Evolutionary conservation across 805 yeast genomes (phyloP).

Genomic region (Nakazawaea pomicola): DNA sequence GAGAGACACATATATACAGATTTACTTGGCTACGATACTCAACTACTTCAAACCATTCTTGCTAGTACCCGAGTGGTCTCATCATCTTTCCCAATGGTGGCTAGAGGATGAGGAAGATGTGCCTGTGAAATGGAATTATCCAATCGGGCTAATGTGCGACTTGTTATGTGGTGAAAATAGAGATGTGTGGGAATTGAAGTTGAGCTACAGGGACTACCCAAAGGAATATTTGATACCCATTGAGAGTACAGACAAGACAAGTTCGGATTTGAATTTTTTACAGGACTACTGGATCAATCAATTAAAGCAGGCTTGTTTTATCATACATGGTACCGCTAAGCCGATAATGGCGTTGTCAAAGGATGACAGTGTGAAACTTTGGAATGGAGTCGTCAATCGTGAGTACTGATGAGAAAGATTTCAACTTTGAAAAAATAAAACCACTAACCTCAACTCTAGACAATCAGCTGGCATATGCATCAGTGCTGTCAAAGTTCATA

Average conservation of each 20-base stretch:
- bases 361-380: conserved; percentile 50
- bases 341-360: conserved; percentile 74
- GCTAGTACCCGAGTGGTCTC: conserved; percentile 18
- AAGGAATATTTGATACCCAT: conserved; percentile 36
- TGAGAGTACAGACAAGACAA: conserved; percentile 15
- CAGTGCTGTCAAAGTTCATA: conserved; percentile 21
- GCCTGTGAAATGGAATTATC: conserved; percentile 74
- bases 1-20: conserved; percentile 52
- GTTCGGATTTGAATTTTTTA: conserved; percentile 20
- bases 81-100: conserved; percentile 44
- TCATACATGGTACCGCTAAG: conserved; percentile 73
- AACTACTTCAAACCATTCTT: conserved; percentile 31
- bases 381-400: conserved; percentile 43
- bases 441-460: too few species aligned
- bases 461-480: conserved; percentile 17
- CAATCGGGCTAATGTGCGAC: conserved; percentile 67
- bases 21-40: conserved; percentile 32
- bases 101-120: conserved; percentile 48
- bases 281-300: conserved; percentile 66
- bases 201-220: conserved; percentile 42
- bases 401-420: too few species aligned
- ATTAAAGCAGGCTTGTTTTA: conserved; percentile 75
- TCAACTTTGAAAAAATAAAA: too few species aligned
- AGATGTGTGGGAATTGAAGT: conserved; percentile 39
- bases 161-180: conserved; percentile 21